Conservation (phyloP, 2,329 filamentous ascomycete genomes). For the Aspergillaceae sp. region DNA sequence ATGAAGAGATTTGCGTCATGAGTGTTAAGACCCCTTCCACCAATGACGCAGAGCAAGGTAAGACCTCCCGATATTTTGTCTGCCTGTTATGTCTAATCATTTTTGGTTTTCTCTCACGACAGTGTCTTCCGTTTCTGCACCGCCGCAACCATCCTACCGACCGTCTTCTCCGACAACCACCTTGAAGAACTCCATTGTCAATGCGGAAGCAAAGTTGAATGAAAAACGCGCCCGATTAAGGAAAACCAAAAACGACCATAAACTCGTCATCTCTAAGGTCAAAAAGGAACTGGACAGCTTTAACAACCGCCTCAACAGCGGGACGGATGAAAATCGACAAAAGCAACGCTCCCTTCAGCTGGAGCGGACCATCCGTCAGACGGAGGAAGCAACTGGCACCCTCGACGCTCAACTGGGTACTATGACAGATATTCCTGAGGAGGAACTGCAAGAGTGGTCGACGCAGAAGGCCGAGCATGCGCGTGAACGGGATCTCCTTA, state of each 20-base stretch:
- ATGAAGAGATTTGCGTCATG: constrained; percentile 50
- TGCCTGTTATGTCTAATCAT: too few relatives aligned
- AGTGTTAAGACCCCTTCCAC: constrained; percentile 55
- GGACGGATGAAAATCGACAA: constrained; percentile 54
- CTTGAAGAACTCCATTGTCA: constrained; percentile 55
- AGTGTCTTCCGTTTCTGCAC: constrained; percentile 36
- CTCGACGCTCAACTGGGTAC: constrained; percentile 47
- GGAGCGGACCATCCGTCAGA: constrained; percentile 54
- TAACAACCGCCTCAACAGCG: constrained; percentile 49
- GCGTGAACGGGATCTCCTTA: constrained; percentile 44
- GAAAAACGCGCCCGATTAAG: constrained; percentile 52
- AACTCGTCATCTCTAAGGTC: constrained; percentile 48
- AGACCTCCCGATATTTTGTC: constrained; percentile 9
- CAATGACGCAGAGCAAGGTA: constrained; percentile 51
- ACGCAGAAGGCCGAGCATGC: constrained; percentile 48
- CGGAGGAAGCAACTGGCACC: constrained; percentile 52
- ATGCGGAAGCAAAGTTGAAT: constrained; percentile 52
- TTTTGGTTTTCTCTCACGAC: constrained; percentile 6
- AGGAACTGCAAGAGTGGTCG: constrained; percentile 46
- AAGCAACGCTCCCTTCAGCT: constrained; percentile 54
- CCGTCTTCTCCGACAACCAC: constrained; percentile 58
- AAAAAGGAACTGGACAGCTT: constrained; percentile 55
- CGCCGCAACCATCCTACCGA: constrained; percentile 50
- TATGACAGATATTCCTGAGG: constrained; percentile 49
- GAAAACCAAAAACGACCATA: constrained; percentile 54